Base-by-base conservation (phyloP, 106 monocot species). In the Ottelia alismoides region DNA sequence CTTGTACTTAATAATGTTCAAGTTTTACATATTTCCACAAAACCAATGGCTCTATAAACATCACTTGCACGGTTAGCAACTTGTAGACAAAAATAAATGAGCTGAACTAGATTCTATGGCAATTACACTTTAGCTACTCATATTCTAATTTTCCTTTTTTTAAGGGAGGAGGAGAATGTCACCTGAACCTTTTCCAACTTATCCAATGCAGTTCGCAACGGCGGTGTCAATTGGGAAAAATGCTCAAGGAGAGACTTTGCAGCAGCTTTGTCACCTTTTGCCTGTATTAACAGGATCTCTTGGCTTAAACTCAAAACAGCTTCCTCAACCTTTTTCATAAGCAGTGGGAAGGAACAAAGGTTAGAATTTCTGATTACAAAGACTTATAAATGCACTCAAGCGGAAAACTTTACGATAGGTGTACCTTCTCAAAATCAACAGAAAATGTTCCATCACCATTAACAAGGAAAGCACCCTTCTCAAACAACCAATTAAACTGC, bases 401-500 rank as follows among this genome's bases (percentile, higher is more conserved):
- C 14, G 19, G 28, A 3, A 19, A 52, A 49, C 17, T 22, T 11
- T 16, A 3, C 19, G 16, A n/a, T 23, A 30, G 21, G 23, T 25
- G 18, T 56, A 96, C 96, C 88, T 85, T 89, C 2, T 57, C 52
- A 68, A 89, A 89, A 70, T 96, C 76, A 55, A 96, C 89, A 35
- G 82, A 85, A 66, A 89, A 96, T 55, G 81, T 82, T 27, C 67
- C 77, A 70, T 96, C 76, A 26, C 64, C 50, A 31, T 82, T 70
- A 57, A 74, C 51, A 68, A 79, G 20, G 59, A 96, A 85, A 22
- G 84, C 88, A 49, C 75, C 75, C 2, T 82, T 81, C 45, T 82
- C 82, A 62, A 72, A 78, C 51, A 96, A 75, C 84, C 85, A 96
- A 68, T 96, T 96, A 66, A 96, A 89, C 64, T 85, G 84, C 59